Conservation (phyloP, 345 rosid genomes). For the Corchorus olitorius region DNA sequence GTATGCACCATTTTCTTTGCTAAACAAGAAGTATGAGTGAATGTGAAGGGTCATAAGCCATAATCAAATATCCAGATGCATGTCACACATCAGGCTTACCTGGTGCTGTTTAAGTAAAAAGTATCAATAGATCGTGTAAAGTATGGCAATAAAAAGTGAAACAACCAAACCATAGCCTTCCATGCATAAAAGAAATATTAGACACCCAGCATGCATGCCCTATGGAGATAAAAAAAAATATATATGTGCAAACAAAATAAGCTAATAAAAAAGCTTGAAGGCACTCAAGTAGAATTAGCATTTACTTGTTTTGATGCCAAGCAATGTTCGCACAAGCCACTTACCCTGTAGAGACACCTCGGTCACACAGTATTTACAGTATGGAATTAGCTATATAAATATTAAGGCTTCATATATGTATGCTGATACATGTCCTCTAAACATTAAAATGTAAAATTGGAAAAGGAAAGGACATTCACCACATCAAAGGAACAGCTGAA, state of each 20-base stretch:
- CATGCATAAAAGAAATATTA: background rate
- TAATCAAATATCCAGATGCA: background rate
- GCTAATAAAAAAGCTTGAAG: background rate
- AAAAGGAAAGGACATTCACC: constrained; percentile 1
- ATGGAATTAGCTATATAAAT: constrained; percentile 1
- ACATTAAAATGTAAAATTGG: background rate
- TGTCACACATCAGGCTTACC: constrained; percentile 14
- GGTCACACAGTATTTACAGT: background rate
- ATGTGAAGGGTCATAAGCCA: background rate
- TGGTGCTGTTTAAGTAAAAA: constrained; percentile 2
- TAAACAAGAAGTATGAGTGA: background rate
- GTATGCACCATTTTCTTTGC: background rate
- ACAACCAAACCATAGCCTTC: constrained; percentile 12
- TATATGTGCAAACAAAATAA: background rate
- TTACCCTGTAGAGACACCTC: constrained; percentile 8
- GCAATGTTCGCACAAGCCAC: constrained; percentile 11
- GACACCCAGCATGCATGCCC: background rate
- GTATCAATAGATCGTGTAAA: background rate
- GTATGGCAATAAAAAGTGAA: background rate
- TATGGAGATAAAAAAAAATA: background rate
- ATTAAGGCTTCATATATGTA: background rate
- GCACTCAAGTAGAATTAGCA: constrained; percentile 2
- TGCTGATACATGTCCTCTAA: background rate
- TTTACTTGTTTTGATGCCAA: constrained; percentile 14
- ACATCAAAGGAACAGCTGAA: background rate